A percentile compares a stretch with the other conserved stretches of the same genome.
phyloP scores from a whole-genome alignment of 2,329 filamentous ascomycete genomes.

The Cordyceps militaris region DNA sequence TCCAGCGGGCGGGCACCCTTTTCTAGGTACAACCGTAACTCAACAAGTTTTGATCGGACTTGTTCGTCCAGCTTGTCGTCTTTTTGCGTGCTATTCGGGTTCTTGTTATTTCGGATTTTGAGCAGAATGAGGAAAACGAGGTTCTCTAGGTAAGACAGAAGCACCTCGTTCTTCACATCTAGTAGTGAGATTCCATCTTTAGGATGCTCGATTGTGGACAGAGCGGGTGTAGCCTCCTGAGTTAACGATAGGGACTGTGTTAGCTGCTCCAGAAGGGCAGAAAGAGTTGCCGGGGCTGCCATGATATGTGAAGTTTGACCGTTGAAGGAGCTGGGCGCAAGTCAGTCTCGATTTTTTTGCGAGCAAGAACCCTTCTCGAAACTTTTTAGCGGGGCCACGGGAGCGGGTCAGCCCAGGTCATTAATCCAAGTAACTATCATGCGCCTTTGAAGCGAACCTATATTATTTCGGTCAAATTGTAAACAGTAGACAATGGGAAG shows the following conservation, averaged over 20 bases:
- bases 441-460: too few relatives aligned
- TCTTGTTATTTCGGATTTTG: constrained; percentile 58
- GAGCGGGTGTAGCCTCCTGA: constrained; percentile 58
- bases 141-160: constrained; percentile 92
- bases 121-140: constrained; percentile 80
- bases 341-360: constrained; percentile 13
- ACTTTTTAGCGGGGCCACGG: constrained; percentile 19
- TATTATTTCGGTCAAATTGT: too few relatives aligned
- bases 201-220: constrained; percentile 60
- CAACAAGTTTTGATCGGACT: constrained; percentile 79
- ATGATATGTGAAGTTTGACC: constrained; percentile 25
- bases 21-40: constrained; percentile 86
- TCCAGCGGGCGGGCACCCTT: constrained; percentile 87
- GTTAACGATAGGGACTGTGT: constrained; percentile 55
- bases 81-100: constrained; percentile 15
- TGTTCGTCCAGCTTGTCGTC: constrained; percentile 46
- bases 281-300: constrained; percentile 43
- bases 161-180: constrained; percentile 93
- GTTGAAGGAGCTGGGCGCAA: background rate
- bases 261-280: constrained; percentile 46
- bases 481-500: too few relatives aligned
- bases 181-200: constrained; percentile 87
- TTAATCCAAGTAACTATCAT: too few relatives aligned
- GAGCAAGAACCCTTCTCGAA: constrained; percentile 1
- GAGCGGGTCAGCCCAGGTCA: background rate